Evolutionary conservation across 2,329 filamentous ascomycete genomes (phyloP).

Genomic region (Trichoderma sp.): DNA sequence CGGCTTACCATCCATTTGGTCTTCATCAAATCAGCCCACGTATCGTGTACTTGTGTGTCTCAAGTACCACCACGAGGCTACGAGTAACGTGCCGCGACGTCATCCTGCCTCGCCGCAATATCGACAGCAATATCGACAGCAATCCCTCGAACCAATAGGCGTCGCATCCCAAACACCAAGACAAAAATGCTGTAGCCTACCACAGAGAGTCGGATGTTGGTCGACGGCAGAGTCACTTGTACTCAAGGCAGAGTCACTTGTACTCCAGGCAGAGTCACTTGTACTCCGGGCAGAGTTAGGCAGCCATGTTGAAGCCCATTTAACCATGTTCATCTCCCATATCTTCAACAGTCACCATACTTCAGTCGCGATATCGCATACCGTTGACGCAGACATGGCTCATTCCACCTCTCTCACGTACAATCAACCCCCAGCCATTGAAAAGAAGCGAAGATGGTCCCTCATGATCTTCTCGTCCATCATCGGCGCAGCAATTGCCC

Average conservation of each 20-base stretch:
- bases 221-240: no score
- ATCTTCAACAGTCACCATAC: not conserved
- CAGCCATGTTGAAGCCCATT: not conserved
- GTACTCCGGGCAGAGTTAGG: not conserved
- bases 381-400: not conserved
- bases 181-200: not conserved
- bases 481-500: not conserved
- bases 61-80: not conserved
- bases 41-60: not conserved
- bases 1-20: not conserved
- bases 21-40: not conserved
- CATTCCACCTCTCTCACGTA: not conserved
- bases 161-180: not conserved
- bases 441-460: not conserved
- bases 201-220: not conserved
- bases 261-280: no score
- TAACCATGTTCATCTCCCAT: not conserved
- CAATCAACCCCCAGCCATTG: not conserved
- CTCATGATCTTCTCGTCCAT: not conserved
- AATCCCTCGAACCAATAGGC: constrained; percentile 4
- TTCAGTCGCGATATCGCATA: not conserved
- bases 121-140: not conserved
- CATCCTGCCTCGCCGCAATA: not conserved
- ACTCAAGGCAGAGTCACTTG: no score
- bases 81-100: not conserved